Conservation (phyloP, 768 basidiomycete species). For the Lentinula lateritia region DNA sequence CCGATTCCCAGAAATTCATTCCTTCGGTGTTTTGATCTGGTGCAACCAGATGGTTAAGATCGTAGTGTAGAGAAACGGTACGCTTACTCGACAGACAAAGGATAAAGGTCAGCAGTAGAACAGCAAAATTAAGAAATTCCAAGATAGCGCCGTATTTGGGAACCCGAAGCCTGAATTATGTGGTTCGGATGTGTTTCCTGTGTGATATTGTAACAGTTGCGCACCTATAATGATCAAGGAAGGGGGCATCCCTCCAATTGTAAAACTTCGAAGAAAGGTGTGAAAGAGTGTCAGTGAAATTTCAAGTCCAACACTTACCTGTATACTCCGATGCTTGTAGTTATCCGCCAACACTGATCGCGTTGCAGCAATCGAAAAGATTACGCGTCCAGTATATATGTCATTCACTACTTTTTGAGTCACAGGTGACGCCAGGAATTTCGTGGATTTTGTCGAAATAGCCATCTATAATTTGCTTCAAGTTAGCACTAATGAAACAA, state of each 20-base stretch:
- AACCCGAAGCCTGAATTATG: constrained; percentile 58
- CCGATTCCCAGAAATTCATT: constrained; percentile 57
- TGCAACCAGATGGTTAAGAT: neutral
- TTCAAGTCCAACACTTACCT: neutral
- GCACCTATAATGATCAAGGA: constrained; percentile 81
- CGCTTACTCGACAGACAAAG: constrained; percentile 64
- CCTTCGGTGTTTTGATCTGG: constrained; percentile 45
- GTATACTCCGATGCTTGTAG: constrained; percentile 58
- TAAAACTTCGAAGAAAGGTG: constrained; percentile 59
- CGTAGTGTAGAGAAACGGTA: no score
- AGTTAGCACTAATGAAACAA: constrained; percentile 8
- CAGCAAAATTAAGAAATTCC: constrained; percentile 73
- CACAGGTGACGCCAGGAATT: constrained; percentile 76
- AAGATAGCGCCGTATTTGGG: constrained; percentile 74
- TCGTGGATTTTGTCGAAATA: constrained; percentile 79
- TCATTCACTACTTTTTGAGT: constrained; percentile 85
- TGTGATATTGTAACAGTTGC: constrained; percentile 8
- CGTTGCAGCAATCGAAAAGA: constrained; percentile 54
- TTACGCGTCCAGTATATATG: constrained; percentile 76
- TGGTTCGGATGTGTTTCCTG: neutral
- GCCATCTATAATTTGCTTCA: constrained; percentile 50
- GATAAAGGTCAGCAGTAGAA: constrained; percentile 64
- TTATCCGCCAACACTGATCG: constrained; percentile 85
- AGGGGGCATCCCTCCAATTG: constrained; percentile 57
- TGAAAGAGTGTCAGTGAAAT: neutral